Base-by-base conservation (phyloP, 345 rosid genomes). In the Pelargonium nanum region DNA sequence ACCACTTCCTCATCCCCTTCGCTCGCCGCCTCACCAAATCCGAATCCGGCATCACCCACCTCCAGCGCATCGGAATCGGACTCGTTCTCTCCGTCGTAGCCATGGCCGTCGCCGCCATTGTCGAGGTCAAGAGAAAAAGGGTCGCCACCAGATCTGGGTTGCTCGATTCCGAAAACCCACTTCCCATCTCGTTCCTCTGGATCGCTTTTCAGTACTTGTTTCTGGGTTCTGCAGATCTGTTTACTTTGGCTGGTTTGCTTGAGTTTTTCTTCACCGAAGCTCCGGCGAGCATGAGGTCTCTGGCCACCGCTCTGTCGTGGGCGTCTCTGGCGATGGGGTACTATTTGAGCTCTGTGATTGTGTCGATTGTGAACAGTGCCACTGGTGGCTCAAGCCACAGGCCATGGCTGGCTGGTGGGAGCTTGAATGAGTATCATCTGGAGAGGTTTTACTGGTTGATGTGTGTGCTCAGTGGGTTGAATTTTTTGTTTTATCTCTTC, bases 401-500 rank as follows among this genome's bases (percentile, higher is more conserved):
- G 22, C 64, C 64, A 30, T 75, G 79, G 75, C 64, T 75, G n/a
- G 63, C 72, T 22, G 78, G 68, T 8, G 53, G 51, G 58, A 71
- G 68, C 69, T 25, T 75, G 26, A 75, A 70, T 54, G 44, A 58
- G 50, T 69, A 72, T 52, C 70, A 50, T 32, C 30, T 75, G 51
- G 78, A 70, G 55, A 56, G 68, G 40, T 75, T 70, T 67, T 75
- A 75, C 56, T 75, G 78, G 78, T 60, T 75, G 25, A 63, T 75
- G 59, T 66, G 72, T 20, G 72, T 40, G 53, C 70, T 75, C 57
- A 69, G 73, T 61, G 75, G 30, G 21, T 55, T 64, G 15, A 75
- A 75, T 57, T 56, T 70, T 16, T 53, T 63, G 32, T 34, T 63
- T 26, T 75, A 75, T 17, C 53, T 70, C n/a, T 60, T 64, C 25